phyloP scores from a whole-genome alignment of 805 yeast genomes.

The Wickerhamomyces chaumierensis region DNA sequence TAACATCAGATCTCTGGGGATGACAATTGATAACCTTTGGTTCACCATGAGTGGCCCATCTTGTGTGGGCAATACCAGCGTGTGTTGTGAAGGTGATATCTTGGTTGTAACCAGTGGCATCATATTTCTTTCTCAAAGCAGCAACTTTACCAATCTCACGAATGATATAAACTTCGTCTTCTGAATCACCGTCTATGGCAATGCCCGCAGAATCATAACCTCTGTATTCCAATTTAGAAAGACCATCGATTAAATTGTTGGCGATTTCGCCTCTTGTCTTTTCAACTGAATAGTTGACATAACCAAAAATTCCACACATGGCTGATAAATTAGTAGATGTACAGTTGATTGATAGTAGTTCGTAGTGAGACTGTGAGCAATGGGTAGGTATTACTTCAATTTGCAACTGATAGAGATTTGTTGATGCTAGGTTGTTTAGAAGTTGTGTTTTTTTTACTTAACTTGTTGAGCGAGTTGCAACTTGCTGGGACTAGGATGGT shows the following conservation, averaged over 20 bases:
- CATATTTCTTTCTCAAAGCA: slow-evolving; percentile 60
- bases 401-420: no score
- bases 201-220: slow-evolving; percentile 98
- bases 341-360: no score
- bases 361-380: no score
- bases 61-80: slow-evolving; percentile 95
- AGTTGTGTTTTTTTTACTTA: no score
- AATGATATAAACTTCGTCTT: slow-evolving; percentile 59
- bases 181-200: slow-evolving; percentile 83
- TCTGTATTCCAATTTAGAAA: slow-evolving; percentile 85
- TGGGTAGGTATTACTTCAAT: no score
- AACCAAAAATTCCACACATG: slow-evolving; percentile 96
- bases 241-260: slow-evolving; percentile 79
- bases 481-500: no score
- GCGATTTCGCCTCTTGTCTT: slow-evolving; percentile 87
- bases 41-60: slow-evolving; percentile 99
- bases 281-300: slow-evolving; percentile 89
- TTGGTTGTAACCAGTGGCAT: slow-evolving; percentile 38
- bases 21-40: slow-evolving; percentile 84
- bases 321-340: no score
- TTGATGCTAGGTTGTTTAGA: no score
- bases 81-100: slow-evolving; percentile 66
- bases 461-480: no score
- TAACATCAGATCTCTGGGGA: slow-evolving; percentile 84
- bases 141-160: slow-evolving; percentile 89